phyloP scores from a whole-genome alignment of 371 early-diverging fungal genomes.

The Rhizopus sp. region DNA sequence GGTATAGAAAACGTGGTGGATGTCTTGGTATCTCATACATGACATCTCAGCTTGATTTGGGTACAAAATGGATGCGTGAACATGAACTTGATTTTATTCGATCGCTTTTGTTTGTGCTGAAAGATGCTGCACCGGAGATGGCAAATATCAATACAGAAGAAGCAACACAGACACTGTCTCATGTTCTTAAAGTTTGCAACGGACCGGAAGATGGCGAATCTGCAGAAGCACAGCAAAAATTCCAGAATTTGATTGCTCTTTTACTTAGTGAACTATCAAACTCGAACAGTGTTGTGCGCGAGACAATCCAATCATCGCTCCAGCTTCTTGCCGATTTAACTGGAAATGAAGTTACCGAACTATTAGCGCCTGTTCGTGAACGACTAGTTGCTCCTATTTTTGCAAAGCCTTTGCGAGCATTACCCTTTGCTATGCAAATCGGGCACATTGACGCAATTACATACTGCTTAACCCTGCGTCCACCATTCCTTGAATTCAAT shows the following conservation, averaged over 20 bases:
- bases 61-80: slow-evolving; percentile 86
- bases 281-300: slow-evolving; percentile 86
- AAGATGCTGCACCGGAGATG: slow-evolving; percentile 86
- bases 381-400: slow-evolving; percentile 92
- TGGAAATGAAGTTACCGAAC: slow-evolving; percentile 77
- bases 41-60: slow-evolving; percentile 80
- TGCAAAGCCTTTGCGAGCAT: slow-evolving; percentile 93
- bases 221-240: slow-evolving; percentile 59
- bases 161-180: slow-evolving; percentile 75
- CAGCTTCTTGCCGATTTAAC: slow-evolving; percentile 80
- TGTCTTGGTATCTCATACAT: slow-evolving; percentile 89
- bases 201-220: slow-evolving; percentile 64
- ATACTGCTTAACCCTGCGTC: slow-evolving; percentile 87
- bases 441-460: slow-evolving; percentile 98
- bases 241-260: slow-evolving; percentile 73
- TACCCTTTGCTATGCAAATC: slow-evolving; percentile 96
- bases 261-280: slow-evolving; percentile 94
- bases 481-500: slow-evolving; percentile 88
- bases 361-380: slow-evolving; percentile 85
- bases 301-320: slow-evolving; percentile 84
- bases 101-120: slow-evolving; percentile 90
- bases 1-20: slow-evolving; percentile 87
- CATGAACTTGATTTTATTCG: slow-evolving; percentile 93
- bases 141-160: slow-evolving; percentile 74
- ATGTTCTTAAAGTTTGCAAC: slow-evolving; percentile 84